Base-by-base conservation (phyloP, 208 protist species). In the Trypanosoma theileri region DNA sequence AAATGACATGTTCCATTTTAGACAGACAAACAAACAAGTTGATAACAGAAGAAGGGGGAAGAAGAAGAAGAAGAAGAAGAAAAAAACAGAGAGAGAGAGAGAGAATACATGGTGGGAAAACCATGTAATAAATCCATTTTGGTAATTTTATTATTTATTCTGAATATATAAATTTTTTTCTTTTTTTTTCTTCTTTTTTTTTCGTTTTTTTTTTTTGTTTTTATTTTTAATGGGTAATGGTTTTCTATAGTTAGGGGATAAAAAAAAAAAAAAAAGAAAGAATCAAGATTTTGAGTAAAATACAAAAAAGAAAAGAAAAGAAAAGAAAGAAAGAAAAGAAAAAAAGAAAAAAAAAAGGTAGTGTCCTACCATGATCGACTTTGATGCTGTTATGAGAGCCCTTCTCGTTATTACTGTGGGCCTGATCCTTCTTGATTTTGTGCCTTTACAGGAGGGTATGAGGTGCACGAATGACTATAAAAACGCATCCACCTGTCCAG, bases 401-500 rank as follows among this genome's bases (percentile, higher is more conserved):
- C 10, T 82, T 22, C 31, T 89, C 24, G 75, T 82, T 26, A 87
- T 91, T 41, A 17, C 80, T 67, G 73, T 79, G 7, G 88, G 88
- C 4, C 71, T 94, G 14, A 72, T 94, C 9, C 79, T 91, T 42
- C 85, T 94, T 59, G 89, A 94, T 53, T 67, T 95, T 21, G 79
- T 93, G 0, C 80, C 89, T 8, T 60, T 91, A 28, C 86, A 95
- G 59, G 86, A 95, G 45, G 82, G 72, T 19, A 89, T 89, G 80
- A 75, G 69, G 22, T 91, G 86, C 65, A 11, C 21, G 50, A 67
- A 64, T 24, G 63, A 78, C 63, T 92, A 91, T 72, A 76, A 63
- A 16, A 91, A 93, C 62, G 66, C 42, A 10, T 79, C 75, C 19
- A 72, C 72, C 9, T 92, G 85, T 53, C 83, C 85, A 2, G 90